Base-by-base conservation (phyloP, 768 basidiomycete genomes). In the Pleurotus giganteus region DNA sequence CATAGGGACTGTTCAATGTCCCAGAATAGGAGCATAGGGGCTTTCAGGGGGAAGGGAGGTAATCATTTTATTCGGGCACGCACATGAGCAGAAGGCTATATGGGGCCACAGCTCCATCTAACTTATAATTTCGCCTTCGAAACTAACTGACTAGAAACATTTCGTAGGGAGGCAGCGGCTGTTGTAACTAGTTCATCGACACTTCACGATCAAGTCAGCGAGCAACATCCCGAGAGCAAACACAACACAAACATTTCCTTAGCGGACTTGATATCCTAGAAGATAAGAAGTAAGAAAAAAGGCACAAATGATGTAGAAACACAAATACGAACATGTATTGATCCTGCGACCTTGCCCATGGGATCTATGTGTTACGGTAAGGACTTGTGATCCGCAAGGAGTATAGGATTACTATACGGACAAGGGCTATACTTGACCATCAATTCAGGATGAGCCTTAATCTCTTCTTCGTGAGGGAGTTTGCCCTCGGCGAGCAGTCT, bases 231-330 rank as follows among this genome's bases (percentile, higher is more conserved):
- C 19, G 12, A 2, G 12, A 7, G 19, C 7, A 19, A 41, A 27
- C 49, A 47, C n/a, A 31, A 21, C 15, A 71, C 85, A 67, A 61
- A 89, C 88, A 95, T 94, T 54, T 82, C 81, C 66, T 86, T 89
- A 4, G 92, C 94, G 1, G 91, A 86, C 64, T 89, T 88, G 65
- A 95, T 83, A 37, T 91, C 89, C 82, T 84, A 50, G 6, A 46
- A 28, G 23, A 26, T 23, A 59, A 41, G 43, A 49, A 45, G 60
- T 27, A 60, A 56, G 29, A 49, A 29, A 47, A 17, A 15, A 12
- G 2, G 13, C 2, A 29, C 17, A 27, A 29, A 11, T 15, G 34
- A 41, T 23, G 39, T 32, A 11, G 15, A 31, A n/a, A 13, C 47
- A 23, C 52, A 21, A 44, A 19, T 11, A 71, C 79, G 17, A 1